phyloP scores from a whole-genome alignment of 805 yeast species.

The Kluyveromyces nonfermentans region DNA sequence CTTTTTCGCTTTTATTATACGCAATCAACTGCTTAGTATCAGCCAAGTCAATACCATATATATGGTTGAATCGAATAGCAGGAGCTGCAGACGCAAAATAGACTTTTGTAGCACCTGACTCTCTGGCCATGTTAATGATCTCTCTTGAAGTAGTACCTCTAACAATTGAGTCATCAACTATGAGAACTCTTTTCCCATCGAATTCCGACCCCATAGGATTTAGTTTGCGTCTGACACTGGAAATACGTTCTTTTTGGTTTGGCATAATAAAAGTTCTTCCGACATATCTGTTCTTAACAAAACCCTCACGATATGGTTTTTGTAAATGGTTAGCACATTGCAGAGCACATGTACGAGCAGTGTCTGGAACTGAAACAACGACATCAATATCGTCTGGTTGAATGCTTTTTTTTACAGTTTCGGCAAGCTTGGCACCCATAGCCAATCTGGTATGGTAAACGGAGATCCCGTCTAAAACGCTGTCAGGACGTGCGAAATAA shows the following conservation, averaged over 20 bases:
- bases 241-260: constrained; percentile 86
- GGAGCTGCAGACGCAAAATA: constrained; percentile 97
- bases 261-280: constrained; percentile 99
- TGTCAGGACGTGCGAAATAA: constrained; percentile 95
- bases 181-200: constrained; percentile 68
- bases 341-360: constrained; percentile 91
- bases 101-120: constrained; percentile 95
- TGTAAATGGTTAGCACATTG: constrained; percentile 79
- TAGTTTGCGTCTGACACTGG: constrained; percentile 87
- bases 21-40: constrained; percentile 93
- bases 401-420: constrained; percentile 45
- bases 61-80: constrained; percentile 92
- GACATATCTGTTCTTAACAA: constrained; percentile 91
- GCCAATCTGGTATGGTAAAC: constrained; percentile 87
- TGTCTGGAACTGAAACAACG: constrained; percentile 96
- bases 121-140: constrained; percentile 96
- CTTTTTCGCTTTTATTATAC: constrained; percentile 61
- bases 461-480: constrained; percentile 92
- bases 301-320: constrained; percentile 90
- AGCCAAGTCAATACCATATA: constrained; percentile 95
- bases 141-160: constrained; percentile 97
- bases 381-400: constrained; percentile 67
- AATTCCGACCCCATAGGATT: constrained; percentile 96
- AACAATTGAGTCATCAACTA: constrained; percentile 95
- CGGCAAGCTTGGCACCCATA: constrained; percentile 89